Evolutionary conservation across 208 protist species (phyloP), one percentile per base, ranked within the genome.

Genomic region (Balamuthia mandrillaris): DNA sequence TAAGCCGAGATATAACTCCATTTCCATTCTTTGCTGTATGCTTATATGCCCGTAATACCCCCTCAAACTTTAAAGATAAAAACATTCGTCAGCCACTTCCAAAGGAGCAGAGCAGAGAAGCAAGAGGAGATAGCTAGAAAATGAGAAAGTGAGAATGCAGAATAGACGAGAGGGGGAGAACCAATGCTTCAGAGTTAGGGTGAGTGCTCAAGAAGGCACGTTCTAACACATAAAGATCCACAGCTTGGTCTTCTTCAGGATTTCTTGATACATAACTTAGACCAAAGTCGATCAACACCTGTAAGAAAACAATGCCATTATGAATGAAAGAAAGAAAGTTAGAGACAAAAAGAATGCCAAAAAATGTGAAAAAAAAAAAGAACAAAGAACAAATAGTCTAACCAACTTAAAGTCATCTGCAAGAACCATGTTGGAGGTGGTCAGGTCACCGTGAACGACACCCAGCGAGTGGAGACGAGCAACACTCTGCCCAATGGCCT

Each of bases 181-280:
- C 87, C 33, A 96, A 60, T 10, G 35, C 18, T 74, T 91, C 88
- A 12, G 90, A 91, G 10, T 91, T 88, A n/a, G 96, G 95, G 87
- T 99, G 97, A 1, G 97, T 98, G 1, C 92, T 95, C 5, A 92
- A 61, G 51, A 99, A 92, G 14, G 98, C 97, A n/a, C 96, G 88
- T 90, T 99, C 97, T 3, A 99, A 91, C 42, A 99, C 97, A 84
- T 99, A 99, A 3, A 99, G 89, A 87, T 99, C 98, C 0, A 99
- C 98, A 0, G 97, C 98, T 35, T 96, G 96, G 85, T 99, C 98
- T 90, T 99, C 97, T 0, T 86, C 79, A 33, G 88, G 91, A 31
- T 61, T 63, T 31, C 78, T 92, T 63, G 96, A 96, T 18, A 95
- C 87, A 68, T 89, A 96, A 37, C 95, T 94, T 2, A 99, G 91